Conservation (phyloP, 306 rosid genomes). For the Castanea mollissima region DNA sequence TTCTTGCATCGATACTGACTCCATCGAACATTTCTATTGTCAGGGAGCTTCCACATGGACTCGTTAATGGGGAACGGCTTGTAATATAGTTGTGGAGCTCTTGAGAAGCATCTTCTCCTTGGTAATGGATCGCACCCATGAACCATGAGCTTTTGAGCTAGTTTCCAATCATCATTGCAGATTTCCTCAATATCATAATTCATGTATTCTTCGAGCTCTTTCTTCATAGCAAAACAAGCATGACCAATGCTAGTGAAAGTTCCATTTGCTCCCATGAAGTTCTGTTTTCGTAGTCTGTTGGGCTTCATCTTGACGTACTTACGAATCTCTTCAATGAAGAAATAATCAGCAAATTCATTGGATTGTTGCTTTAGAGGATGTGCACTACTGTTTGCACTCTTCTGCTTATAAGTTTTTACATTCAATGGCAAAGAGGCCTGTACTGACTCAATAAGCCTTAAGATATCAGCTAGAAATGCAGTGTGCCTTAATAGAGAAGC, state of each 20-base stretch:
- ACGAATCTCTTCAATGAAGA: slow-evolving; percentile 67
- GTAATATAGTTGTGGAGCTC: slow-evolving; percentile 50
- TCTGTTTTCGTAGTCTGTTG: slow-evolving; percentile 64
- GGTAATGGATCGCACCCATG: slow-evolving; percentile 87
- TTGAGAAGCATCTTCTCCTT: slow-evolving; percentile 67
- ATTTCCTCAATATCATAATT: slow-evolving; percentile 69
- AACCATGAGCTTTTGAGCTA: slow-evolving; percentile 77
- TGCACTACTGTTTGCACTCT: neutral
- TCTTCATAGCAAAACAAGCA: slow-evolving; percentile 63
- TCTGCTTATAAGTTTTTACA: neutral
- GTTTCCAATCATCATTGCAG: slow-evolving; percentile 80
- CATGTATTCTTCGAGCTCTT: slow-evolving; percentile 76
- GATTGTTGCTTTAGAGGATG: slow-evolving; percentile 51
- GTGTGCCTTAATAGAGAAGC: slow-evolving; percentile 20
- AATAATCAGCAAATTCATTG: slow-evolving; percentile 50
- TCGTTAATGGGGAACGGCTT: slow-evolving; percentile 49
- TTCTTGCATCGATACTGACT: slow-evolving; percentile 67
- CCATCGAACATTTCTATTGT: slow-evolving; percentile 72
- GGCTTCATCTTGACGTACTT: slow-evolving; percentile 68
- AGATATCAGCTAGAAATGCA: slow-evolving; percentile 61
- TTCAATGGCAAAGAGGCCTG: slow-evolving; percentile 21
- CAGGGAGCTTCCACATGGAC: slow-evolving; percentile 72
- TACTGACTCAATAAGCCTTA: slow-evolving; percentile 53
- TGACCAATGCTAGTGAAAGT: slow-evolving; percentile 80
- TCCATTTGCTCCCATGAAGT: slow-evolving; percentile 84